Base-by-base conservation (phyloP, 2,329 filamentous ascomycete genomes). In the Neopestalotiopsis sp. region DNA sequence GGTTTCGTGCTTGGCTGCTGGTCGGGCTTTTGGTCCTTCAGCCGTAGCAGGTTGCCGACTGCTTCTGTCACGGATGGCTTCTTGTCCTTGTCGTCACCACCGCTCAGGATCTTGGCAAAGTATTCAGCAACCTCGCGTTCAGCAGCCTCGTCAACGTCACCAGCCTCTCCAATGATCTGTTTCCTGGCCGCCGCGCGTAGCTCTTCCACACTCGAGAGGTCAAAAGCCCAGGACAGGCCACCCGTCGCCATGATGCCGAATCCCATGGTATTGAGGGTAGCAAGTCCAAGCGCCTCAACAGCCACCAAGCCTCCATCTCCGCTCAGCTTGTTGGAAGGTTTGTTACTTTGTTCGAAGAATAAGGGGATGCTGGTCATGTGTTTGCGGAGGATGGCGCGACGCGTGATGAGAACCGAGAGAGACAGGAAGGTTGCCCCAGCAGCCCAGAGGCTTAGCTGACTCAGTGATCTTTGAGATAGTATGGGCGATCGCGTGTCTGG, bases 261-360 rank as follows among this genome's bases (percentile, higher is more conserved):
- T 74, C 91, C 92, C 40, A 90, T 76, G 13, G 96, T 93, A 75
- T 97, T 97, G 74, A 98, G 86, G 0, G 95, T 97, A 0, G 95
- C 96, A 45, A 98, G 84, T 63, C 91, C 92, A 28, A 99, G 84
- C 0, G 95, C 95, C 80, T 97, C 92, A 42, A 92, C 81, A 0
- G 95, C 95, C 71, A 98, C 91, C 52, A 92, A 78, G 1, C 89
- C 86, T 7, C 90, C 90, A 75, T 91, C 91, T 34, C 89, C 85
- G 59, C 84, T 65, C 79, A 77, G 79, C 79, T 80, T 85, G 81
- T 74, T 74, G 58, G 73, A 74, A 6, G 65, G 79, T 69, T 68
- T 72, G 73, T 88, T 89, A 79, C 88, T 91, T 59, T 87, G 88
- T 14, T 88, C 83, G 85, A 92, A 97, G 83, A 92, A 95, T 61